Conservation (phyloP, 768 basidiomycete species). For the Clitopilus passeckerianus region DNA sequence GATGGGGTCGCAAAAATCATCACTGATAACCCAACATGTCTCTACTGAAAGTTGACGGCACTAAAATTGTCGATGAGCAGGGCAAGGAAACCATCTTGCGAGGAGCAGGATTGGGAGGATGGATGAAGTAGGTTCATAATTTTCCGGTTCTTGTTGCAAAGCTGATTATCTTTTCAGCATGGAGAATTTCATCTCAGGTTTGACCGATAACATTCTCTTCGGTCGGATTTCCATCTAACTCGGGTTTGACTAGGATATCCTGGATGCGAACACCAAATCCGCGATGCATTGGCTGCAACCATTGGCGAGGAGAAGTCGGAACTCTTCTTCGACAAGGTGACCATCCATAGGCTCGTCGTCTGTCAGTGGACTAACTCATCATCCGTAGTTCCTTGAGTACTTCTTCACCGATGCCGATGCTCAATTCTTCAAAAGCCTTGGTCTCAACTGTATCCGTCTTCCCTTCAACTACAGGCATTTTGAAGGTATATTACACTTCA, state of each 20-base stretch:
- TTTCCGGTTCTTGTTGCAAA: background rate
- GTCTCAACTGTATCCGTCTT: conserved; percentile 75
- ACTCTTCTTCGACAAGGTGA: conserved; percentile 82
- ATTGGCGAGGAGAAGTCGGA: conserved; percentile 66
- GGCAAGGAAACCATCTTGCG: conserved; percentile 56
- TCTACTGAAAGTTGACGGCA: conserved; percentile 52
- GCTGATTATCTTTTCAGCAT: conserved; percentile 34
- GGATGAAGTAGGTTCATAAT: conserved; percentile 67
- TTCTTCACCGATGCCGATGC: conserved; percentile 80
- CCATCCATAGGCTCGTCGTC: background rate
- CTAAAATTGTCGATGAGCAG: conserved; percentile 52
- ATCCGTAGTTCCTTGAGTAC: conserved; percentile 67
- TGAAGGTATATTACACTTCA: conserved; percentile 33
- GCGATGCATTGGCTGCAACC: conserved; percentile 58
- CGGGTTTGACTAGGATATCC: conserved; percentile 49
- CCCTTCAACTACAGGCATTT: conserved; percentile 75
- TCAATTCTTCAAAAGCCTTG: conserved; percentile 70
- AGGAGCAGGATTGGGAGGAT: conserved; percentile 78
- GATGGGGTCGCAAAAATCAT: background rate
- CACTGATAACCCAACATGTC: conserved; percentile 32
- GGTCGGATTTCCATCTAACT: background rate
- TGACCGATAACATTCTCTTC: background rate
- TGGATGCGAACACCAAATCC: conserved; percentile 77
- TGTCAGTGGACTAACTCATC: background rate
- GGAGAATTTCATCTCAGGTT: conserved; percentile 75